A percentile compares a stretch with the other conserved stretches of the same genome.
Evolutionary conservation across 805 yeast species (phyloP).

Genomic region (Starmerella asiatica): DNA sequence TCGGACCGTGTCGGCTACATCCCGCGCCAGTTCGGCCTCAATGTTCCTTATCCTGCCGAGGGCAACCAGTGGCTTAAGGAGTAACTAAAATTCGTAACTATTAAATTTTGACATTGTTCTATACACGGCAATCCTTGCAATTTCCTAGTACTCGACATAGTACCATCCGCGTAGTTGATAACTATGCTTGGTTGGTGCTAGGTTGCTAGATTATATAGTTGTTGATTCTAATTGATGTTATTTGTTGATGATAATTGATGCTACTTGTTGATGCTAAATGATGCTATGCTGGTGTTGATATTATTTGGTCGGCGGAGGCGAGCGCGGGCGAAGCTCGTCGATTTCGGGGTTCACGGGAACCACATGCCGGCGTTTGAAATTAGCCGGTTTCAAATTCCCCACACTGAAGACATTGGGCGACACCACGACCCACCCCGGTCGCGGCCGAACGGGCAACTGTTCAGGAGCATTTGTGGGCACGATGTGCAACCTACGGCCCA

Average conservation of each 20-base stretch:
- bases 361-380: slow-evolving; percentile 28
- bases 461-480: slow-evolving; percentile 49
- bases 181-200: too few species aligned
- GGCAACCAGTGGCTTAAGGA: slow-evolving; percentile 26
- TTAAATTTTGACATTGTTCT: too few species aligned
- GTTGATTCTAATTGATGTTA: too few species aligned
- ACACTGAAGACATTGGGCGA: slow-evolving; percentile 62
- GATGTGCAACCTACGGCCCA: slow-evolving; percentile 71
- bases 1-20: slow-evolving; percentile 72
- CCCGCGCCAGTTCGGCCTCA: slow-evolving; percentile 64
- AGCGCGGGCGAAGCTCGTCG: slow-evolving; percentile 70
- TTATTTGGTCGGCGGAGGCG: slow-evolving; percentile 37
- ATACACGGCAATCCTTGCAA: too few species aligned
- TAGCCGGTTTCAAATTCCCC: slow-evolving; percentile 47
- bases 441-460: slow-evolving; percentile 49
- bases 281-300: too few species aligned
- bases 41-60: slow-evolving; percentile 28
- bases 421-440: slow-evolving; percentile 86
- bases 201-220: too few species aligned
- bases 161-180: too few species aligned
- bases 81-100: too few species aligned
- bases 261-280: too few species aligned
- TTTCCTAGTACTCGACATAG: too few species aligned
- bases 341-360: slow-evolving; percentile 62
- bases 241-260: too few species aligned